These are phyloP conservation scores for Botryotinia convoluta DNA, from an alignment of 2,329 filamentous ascomycete species.

Conservation along the genomic window DNA sequence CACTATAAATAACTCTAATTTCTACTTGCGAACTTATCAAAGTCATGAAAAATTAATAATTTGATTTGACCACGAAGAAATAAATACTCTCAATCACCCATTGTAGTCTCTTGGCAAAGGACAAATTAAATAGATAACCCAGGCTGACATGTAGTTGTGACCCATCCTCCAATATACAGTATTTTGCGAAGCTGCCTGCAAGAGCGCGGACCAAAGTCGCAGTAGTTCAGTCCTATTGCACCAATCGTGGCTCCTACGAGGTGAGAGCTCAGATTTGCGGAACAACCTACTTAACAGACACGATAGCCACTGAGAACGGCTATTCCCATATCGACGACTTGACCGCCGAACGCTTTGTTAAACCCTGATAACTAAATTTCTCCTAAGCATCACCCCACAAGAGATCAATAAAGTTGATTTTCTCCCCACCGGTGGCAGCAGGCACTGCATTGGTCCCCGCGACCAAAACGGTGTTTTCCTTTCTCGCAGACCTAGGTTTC, in stretches of 20 bases:
- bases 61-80: not conserved
- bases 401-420: not conserved
- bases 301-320: fast-evolving
- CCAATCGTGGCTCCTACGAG: not conserved
- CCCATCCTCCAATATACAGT: too few species aligned
- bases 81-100: not conserved
- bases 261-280: not conserved
- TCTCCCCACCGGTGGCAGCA: too few species aligned
- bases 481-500: not conserved
- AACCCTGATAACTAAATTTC: too few species aligned
- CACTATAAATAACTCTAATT: not conserved
- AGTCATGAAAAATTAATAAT: not conserved
- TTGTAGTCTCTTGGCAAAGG: too few species aligned
- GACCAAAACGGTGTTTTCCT: not conserved
- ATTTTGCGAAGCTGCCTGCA: not conserved
- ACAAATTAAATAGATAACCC: not conserved
- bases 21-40: fast-evolving
- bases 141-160: not conserved
- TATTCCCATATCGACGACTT: fast-evolving
- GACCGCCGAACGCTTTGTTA: fast-evolving
- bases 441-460: too few species aligned
- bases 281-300: not conserved
- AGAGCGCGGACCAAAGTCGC: not conserved
- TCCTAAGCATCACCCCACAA: not conserved
- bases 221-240: not conserved